Evolutionary conservation across 257 asterid genomes (phyloP).

Genomic region (Capsicum rhomboideum): DNA sequence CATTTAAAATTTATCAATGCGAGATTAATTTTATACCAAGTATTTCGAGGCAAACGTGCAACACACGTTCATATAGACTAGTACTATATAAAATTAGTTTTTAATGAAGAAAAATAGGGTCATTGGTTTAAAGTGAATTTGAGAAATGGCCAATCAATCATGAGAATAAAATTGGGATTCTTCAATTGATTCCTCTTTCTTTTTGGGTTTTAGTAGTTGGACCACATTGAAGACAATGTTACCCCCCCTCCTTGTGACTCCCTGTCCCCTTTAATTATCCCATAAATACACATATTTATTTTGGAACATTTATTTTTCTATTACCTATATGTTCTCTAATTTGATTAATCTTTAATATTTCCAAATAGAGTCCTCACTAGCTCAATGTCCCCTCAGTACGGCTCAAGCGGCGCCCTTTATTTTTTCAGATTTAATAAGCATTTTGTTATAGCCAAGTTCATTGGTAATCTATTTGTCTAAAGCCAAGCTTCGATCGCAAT

Average conservation of each 20-base stretch:
- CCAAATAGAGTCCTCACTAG: background rate
- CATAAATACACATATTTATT: background rate
- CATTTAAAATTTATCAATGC: too few relatives aligned
- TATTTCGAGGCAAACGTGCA: too few relatives aligned
- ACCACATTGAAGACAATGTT: conserved; percentile 3
- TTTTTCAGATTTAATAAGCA: too few relatives aligned
- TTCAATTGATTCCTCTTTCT: conserved; percentile 4
- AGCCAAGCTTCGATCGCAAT: too few relatives aligned
- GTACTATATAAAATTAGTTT: too few relatives aligned
- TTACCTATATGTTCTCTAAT: background rate
- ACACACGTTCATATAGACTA: too few relatives aligned
- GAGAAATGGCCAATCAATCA: background rate
- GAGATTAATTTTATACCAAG: too few relatives aligned
- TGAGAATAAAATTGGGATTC: conserved; percentile 5
- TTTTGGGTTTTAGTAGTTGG: background rate
- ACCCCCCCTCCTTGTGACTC: background rate
- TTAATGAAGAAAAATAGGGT: background rate
- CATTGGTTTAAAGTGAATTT: conserved; percentile 2
- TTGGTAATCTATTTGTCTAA: too few relatives aligned
- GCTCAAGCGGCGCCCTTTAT: too few relatives aligned
- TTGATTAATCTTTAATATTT: background rate
- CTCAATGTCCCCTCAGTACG: too few relatives aligned
- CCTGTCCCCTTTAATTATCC: background rate
- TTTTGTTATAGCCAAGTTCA: too few relatives aligned
- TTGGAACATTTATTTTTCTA: too few relatives aligned